phyloP scores from a whole-genome alignment of 73 alveolate genomes.

The Tetrahymena elliotti region DNA sequence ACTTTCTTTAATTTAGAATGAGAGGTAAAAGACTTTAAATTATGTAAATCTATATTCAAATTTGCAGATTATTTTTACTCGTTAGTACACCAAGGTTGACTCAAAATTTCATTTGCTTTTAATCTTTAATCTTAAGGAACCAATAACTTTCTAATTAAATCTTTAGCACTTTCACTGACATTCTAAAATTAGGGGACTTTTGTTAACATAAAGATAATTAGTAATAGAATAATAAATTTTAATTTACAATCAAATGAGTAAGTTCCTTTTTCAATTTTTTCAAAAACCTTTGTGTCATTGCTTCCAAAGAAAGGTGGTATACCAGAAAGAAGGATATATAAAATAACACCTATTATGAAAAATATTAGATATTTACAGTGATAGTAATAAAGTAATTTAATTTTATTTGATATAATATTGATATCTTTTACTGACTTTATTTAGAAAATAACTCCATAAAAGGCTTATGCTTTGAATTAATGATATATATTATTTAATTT shows the following conservation, averaged over 20 bases:
- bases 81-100: conserved; percentile 43
- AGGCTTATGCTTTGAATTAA: too few relatives aligned
- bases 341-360: conserved; percentile 44
- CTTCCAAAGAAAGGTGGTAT: conserved; percentile 66
- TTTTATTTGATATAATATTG: not conserved
- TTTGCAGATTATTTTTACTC: not conserved
- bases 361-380: too few relatives aligned
- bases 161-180: conserved; percentile 49
- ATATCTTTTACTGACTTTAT: not conserved
- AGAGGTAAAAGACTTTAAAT: conserved; percentile 23
- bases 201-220: not conserved
- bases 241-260: conserved; percentile 22
- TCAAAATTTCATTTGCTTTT: conserved; percentile 41
- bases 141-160: conserved; percentile 48
- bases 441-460: too few relatives aligned
- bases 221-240: not conserved
- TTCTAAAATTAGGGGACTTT: conserved; percentile 19
- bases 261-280: conserved; percentile 46
- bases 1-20: conserved; percentile 41
- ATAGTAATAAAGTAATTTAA: not conserved
- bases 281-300: conserved; percentile 52
- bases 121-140: conserved; percentile 44
- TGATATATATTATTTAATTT: too few relatives aligned
- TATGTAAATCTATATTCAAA: conserved; percentile 19
- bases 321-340: conserved; percentile 58